Evolutionary conservation across 257 asterid species (phyloP).

Genomic region (Solanum corneliomulleri): DNA sequence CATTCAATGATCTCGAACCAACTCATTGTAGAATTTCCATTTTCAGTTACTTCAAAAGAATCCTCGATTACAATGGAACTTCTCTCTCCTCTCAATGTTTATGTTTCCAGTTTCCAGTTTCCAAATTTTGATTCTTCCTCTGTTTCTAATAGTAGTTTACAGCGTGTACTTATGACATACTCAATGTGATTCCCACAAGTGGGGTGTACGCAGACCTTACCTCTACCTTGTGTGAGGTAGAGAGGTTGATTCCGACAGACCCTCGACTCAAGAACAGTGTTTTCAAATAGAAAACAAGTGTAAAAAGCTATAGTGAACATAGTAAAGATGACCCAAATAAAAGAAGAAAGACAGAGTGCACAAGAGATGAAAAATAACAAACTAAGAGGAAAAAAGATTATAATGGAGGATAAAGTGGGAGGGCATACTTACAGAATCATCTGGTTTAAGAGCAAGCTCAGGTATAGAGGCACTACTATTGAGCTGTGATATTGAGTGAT

Average conservation of each 20-base stretch:
- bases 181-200: background rate
- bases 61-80: background rate
- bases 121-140: background rate
- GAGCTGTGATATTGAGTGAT: constrained; percentile 6
- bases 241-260: background rate
- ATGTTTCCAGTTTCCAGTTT: background rate
- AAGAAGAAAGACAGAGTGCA: background rate
- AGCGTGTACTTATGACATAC: background rate
- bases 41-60: background rate
- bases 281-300: background rate
- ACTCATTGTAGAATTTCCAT: background rate
- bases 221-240: background rate
- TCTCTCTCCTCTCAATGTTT: background rate
- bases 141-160: background rate
- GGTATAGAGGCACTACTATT: constrained; percentile 16
- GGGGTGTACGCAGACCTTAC: background rate
- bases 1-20: background rate
- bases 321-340: background rate
- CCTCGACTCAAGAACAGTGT: background rate
- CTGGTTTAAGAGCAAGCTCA: constrained; percentile 52
- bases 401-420: background rate
- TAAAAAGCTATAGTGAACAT: background rate
- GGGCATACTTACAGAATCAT: constrained; percentile 62
- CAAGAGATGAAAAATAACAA: background rate
- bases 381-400: background rate